Percentiles rank a stretch among this genome's conserved stretches.
Evolutionary conservation across 306 rosid species (phyloP).

Genomic region (Trifolium dubium): DNA sequence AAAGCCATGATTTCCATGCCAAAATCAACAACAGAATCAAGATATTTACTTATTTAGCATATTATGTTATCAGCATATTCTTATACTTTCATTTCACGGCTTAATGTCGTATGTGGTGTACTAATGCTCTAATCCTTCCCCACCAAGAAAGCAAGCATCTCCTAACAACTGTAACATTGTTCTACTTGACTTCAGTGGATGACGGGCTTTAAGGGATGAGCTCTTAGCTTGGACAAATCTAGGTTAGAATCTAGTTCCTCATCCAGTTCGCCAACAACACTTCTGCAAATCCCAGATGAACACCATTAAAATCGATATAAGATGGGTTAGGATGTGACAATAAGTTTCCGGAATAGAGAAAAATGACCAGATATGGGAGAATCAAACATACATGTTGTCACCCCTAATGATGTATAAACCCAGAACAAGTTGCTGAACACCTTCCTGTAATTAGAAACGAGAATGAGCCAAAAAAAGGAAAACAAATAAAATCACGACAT

Average conservation of each 20-base stretch:
- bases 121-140: background rate
- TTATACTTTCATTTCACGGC: conserved; percentile 7
- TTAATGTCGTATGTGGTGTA: background rate
- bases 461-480: background rate
- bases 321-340: conserved; percentile 10
- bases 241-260: conserved; percentile 84
- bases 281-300: conserved; percentile 57
- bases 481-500: background rate
- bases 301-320: conserved; percentile 7
- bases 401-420: conserved; percentile 95
- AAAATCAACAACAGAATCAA: conserved; percentile 8
- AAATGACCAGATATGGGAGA: background rate
- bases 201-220: conserved; percentile 88
- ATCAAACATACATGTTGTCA: conserved; percentile 77
- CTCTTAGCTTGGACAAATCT: conserved; percentile 80
- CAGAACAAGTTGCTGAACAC: conserved; percentile 90
- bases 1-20: conserved; percentile 25
- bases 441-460: conserved; percentile 67
- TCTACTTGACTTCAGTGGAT: conserved; percentile 70
- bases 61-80: conserved; percentile 8
- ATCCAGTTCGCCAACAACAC: conserved; percentile 93
- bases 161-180: background rate
- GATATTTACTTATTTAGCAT: conserved; percentile 13
- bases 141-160: conserved; percentile 3
- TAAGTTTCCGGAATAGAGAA: background rate